Base-by-base conservation (phyloP, 371 early-diverging fungal genomes). In the Aphelidium insulamus region DNA sequence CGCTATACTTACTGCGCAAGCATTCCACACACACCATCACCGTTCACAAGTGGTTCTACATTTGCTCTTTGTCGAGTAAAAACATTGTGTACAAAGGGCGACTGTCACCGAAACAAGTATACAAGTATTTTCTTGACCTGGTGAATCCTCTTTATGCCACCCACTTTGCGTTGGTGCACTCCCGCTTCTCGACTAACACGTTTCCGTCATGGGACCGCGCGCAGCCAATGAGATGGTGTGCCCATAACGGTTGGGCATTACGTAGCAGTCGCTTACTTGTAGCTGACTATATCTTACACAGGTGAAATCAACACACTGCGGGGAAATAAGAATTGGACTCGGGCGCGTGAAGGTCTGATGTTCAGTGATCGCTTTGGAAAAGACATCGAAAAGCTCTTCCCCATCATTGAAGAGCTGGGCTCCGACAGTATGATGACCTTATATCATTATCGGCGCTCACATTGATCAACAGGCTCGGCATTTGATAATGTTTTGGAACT, bases 281-380 rank as follows among this genome's bases (percentile, higher is more conserved):
- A 8, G 28, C 17, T 5, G 12, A 28, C 8, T 26, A 3, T 18
- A 19, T 11, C 39, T 14, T 16, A 20, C 33, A 17, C 48, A 77
- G 78, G 80, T 54, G 92, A 94, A 54, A 94, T 94, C 49, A 94
- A 94, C 52, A 91, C 95, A 4, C 65, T 94, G 21, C 73, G 86
- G 35, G 95, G 95, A 26, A 94, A 94, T 68, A 88, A 85, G 55
- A 91, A 90, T 62, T 90, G 91, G 88, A 91, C 90, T 90, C 72
- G 87, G 21, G 83, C 95, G 29, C 74, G 91, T 26, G 90, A 91
- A 52, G 88, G 92, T 36, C 68, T 84, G 41, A 76, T 94, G 70
- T 52, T 63, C 29, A 78, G 79, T 9, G 66, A 62, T 23, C 62
- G 62, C 21, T 87, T 91, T 52, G 76, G 72, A 29, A 44, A 59